Evolutionary conservation across 2,329 filamentous ascomycete genomes (phyloP), one percentile per base, ranked within the genome.

Genomic region (Lecanosticta acicola): DNA sequence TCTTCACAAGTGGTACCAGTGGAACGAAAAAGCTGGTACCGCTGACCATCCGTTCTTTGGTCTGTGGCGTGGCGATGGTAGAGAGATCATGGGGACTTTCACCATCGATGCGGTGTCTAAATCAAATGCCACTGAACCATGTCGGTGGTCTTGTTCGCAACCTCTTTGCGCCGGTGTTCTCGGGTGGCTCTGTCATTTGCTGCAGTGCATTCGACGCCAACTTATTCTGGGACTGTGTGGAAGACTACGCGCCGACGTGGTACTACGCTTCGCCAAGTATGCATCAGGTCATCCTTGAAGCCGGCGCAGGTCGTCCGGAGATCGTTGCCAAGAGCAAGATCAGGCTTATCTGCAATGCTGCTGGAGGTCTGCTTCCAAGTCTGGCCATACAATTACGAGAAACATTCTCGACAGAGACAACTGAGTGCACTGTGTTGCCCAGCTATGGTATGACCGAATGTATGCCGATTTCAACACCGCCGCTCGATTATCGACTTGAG

Each of bases 381-480:
- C 60, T 79, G 32, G 75, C 76, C 0, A 58, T 61, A 20, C 71
- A 71, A 42, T 64, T 79, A 8, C 67, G 68, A 13, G 69, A 75
- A 46, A 74, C 70, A 0, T 80, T 79, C 59, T 62, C 68, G 9
- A 53, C 43, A 7, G 32, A 26, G 8, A 43, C 38, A 1, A 24
- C 35, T 16, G 38, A 49, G 9, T 76, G 73, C 45, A 68, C 67
- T 2, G 71, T 80, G 2, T 65, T 80, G 14, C 76, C 76, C 2
- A 78, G 74, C 51, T 79, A 80, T 53, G 77, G 76, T 14, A 79
- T 80, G 76, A 80, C 76, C 1, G 76, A 79, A 63, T 79, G 76
- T 53, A 78, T 78, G 74, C 76, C 76, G 0, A 78, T 79, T 38
- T 76, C 74, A 2, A 77, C 75, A 2, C 76, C 76, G 1, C 75